Percentiles rank a stretch among this genome's conserved stretches.
phyloP scores from a whole-genome alignment of 2,329 filamentous ascomycete genomes.

The Penicillium sp. region DNA sequence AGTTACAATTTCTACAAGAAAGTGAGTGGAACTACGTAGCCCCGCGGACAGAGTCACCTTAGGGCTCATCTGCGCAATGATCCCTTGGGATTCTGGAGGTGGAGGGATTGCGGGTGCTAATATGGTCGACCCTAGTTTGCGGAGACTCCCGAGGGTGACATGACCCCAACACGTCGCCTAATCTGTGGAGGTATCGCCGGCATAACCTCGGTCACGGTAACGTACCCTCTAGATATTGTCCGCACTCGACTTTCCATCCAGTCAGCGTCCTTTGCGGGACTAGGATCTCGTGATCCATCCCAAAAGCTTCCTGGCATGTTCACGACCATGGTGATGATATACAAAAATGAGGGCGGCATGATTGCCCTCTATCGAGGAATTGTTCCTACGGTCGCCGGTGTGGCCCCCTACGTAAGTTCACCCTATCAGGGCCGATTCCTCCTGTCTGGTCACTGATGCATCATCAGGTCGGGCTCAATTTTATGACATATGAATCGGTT shows the following conservation, averaged over 20 bases:
- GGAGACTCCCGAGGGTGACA: slow-evolving; percentile 74
- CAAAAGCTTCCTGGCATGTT: slow-evolving; percentile 88
- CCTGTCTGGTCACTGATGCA: slow-evolving; percentile 22
- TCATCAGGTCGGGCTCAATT: slow-evolving; percentile 83
- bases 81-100: neutral
- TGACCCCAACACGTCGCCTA: slow-evolving; percentile 74
- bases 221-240: slow-evolving; percentile 96
- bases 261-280: slow-evolving; percentile 86
- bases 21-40: slow-evolving; percentile 56
- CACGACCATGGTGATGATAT: slow-evolving; percentile 79
- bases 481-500: slow-evolving; percentile 95
- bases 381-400: slow-evolving; percentile 88
- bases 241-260: slow-evolving; percentile 95
- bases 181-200: slow-evolving; percentile 90
- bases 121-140: slow-evolving; percentile 61
- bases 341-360: slow-evolving; percentile 85
- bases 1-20: slow-evolving; percentile 97
- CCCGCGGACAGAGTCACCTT: neutral
- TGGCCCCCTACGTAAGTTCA: slow-evolving; percentile 80
- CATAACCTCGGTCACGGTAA: slow-evolving; percentile 91
- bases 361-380: slow-evolving; percentile 91
- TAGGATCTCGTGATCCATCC: slow-evolving; percentile 63
- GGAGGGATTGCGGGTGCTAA: slow-evolving; percentile 16
- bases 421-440: neutral
- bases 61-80: neutral